Evolutionary conservation across 1,284 basidiomycete species (phyloP), one percentile per base, ranked within the genome.

Genomic region (Puccinia sorghi): DNA sequence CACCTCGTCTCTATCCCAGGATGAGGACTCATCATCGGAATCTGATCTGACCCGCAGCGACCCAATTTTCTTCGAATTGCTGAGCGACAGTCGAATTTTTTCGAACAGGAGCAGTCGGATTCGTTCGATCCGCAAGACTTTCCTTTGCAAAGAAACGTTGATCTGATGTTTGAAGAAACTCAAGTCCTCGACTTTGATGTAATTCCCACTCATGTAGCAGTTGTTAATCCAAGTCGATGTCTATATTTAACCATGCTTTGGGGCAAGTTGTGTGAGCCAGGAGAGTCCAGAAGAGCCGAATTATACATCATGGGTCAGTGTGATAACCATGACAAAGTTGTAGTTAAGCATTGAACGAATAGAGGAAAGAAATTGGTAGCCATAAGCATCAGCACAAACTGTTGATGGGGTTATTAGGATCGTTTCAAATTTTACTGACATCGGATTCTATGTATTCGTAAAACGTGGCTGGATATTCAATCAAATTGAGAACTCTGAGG

Each of bases 111-210:
- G 52, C 15, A 77, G 43, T 15, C 75, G 64, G 27, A 77, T 56
- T 32, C 66, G 27, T 61, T 77, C 75, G 39, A 77, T 70, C 11
- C 46, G 54, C n/a, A 71, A 37, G 8, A 79, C 52, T 39, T 54
- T 61, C 20, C 46, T 48, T 64, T 79, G 67, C 20, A 79, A 11
- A 1, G 76, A 79, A 52, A 39, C 20, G 41, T 71, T 41, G 43
- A 79, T 61, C 54, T 56, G 66, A 64, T 64, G 54, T 39, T 48
- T 48, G 46, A 79, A 79, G 43, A 61, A 46, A 39, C 48, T 43
- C 20, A 79, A 61, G 22, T 79, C 76, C 50, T 79, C 72, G 13
- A 74, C 72, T 37, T 74, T 43, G 25, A 64, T 61, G 46, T 64
- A 74, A 64, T 74, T 74, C 52, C 48, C 43, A 50, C 43, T 50